Conservation (phyloP, 2,329 filamentous ascomycete species). For the Calonectria leucothoes region DNA sequence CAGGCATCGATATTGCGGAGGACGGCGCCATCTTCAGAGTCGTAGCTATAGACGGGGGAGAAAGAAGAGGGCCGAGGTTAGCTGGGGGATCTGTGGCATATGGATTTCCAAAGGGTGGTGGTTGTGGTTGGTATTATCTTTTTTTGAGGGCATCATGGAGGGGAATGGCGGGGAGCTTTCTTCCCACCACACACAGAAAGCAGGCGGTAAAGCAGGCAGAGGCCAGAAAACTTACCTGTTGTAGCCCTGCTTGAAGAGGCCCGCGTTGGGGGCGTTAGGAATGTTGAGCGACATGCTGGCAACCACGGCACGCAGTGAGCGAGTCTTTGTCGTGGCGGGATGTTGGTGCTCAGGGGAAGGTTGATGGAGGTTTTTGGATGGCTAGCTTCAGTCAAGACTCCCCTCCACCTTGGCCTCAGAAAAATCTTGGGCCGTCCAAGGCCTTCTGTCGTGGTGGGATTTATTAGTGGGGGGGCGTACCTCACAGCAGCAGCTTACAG, state of each 20-base stretch:
- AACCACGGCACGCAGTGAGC: conserved; percentile 32
- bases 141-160: conserved; percentile 21
- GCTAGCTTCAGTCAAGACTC: conserved; percentile 37
- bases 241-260: conserved; percentile 96
- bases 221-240: conserved; percentile 76
- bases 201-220: conserved; percentile 30
- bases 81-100: background rate
- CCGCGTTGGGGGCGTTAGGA: conserved; percentile 90
- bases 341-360: conserved; percentile 23
- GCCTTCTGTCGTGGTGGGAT: conserved; percentile 40
- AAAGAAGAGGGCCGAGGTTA: background rate
- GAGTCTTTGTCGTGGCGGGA: conserved; percentile 30
- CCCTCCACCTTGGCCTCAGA: conserved; percentile 12
- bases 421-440: conserved; percentile 43
- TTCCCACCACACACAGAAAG: conserved; percentile 20
- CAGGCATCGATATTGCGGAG: conserved; percentile 99
- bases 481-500: background rate
- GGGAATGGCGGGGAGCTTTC: conserved; percentile 42
- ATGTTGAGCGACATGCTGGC: conserved; percentile 91
- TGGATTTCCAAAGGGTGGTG: background rate
- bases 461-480: conserved; percentile 33
- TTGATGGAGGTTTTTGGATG: conserved; percentile 28
- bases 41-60: conserved; percentile 74
- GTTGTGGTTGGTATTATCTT: conserved; percentile 13
- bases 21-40: conserved; percentile 98